Base-by-base conservation (phyloP, 2,329 filamentous ascomycete species). In the Alternaria triticina region DNA sequence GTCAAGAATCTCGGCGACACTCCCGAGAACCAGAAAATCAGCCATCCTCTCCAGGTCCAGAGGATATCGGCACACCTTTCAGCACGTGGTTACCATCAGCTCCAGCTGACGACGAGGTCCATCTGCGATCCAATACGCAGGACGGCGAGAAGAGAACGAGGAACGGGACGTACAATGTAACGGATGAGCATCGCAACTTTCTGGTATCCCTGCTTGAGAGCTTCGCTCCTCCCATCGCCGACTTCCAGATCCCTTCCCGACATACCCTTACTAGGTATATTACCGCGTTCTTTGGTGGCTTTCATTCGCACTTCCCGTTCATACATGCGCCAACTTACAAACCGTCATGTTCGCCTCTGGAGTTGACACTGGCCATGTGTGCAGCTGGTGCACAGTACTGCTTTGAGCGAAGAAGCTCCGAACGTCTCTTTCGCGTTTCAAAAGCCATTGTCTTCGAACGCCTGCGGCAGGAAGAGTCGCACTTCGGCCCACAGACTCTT, bases 301-400 rank as follows among this genome's bases (percentile, higher is more conserved):
- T 77, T 44, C 75, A 78, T 15, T 73, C 72, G 11, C 76, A 78
- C 54, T 75, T 77, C 15, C 76, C 76, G 1, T 77, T 78, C 57
- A 74, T 79, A 13, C 75, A 79, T 45, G 63, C 66, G 43, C 74
- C 76, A 5, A 79, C 74, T 9, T 79, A 75, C 44, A 70, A 74
- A 33, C 72, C 74, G 13, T 72, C 70, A 40, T 69, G 68, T 43
- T 76, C 74, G 10, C 74, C 77, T 3, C 51, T 76, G 20, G 75
- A 77, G 50, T 68, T 78, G 6, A 74, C 75, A 3, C 62, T 79
- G 6, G 70, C 73, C 5, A 78, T 79, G 69, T 74, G 73, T 46
- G 72, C 75, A 13, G 71, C 74, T 15, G 77, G 77, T 8, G 76
- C 77, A 11, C 74, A 77, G 45, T 77, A 77, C 47, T 75, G 76